Evolutionary conservation across 2,329 filamentous ascomycete species (phyloP).

Genomic region (Aureobasidium sp.): DNA sequence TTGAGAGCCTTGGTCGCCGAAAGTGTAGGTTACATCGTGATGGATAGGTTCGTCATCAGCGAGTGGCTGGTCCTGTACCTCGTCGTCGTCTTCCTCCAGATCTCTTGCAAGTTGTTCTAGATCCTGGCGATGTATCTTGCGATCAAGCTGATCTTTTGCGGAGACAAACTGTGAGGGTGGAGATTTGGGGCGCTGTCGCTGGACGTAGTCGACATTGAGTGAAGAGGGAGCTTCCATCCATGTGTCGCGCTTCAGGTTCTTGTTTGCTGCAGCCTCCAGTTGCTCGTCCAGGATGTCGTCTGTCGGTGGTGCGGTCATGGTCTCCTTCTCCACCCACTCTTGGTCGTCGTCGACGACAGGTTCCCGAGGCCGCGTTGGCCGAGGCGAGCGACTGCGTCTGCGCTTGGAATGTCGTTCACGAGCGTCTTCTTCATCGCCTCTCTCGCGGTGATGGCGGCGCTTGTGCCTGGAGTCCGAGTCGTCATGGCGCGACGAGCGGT

Average conservation of each 20-base stretch:
- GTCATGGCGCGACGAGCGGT: slow-evolving; percentile 38
- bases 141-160: slow-evolving; percentile 54
- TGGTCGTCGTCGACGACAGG: slow-evolving; percentile 42
- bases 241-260: slow-evolving; percentile 61
- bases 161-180: slow-evolving; percentile 39
- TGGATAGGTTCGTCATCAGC: slow-evolving; percentile 48
- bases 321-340: slow-evolving; percentile 39
- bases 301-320: slow-evolving; percentile 34
- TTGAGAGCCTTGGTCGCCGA: slow-evolving; percentile 81
- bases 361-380: slow-evolving; percentile 24
- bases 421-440: slow-evolving; percentile 34
- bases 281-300: slow-evolving; percentile 39
- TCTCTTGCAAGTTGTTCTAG: slow-evolving; percentile 66
- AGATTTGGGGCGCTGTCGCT: slow-evolving; percentile 49
- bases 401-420: slow-evolving; percentile 29
- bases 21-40: slow-evolving; percentile 68
- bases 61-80: slow-evolving; percentile 25
- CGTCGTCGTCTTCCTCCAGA: slow-evolving; percentile 50
- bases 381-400: slow-evolving; percentile 26
- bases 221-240: slow-evolving; percentile 92
- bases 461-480: slow-evolving; percentile 48
- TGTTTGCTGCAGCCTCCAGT: slow-evolving; percentile 31
- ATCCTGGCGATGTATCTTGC: slow-evolving; percentile 72
- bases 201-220: slow-evolving; percentile 76
- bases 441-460: slow-evolving; percentile 48